Conservation (phyloP, 306 rosid species). For the Hippophae rhamnoides region DNA sequence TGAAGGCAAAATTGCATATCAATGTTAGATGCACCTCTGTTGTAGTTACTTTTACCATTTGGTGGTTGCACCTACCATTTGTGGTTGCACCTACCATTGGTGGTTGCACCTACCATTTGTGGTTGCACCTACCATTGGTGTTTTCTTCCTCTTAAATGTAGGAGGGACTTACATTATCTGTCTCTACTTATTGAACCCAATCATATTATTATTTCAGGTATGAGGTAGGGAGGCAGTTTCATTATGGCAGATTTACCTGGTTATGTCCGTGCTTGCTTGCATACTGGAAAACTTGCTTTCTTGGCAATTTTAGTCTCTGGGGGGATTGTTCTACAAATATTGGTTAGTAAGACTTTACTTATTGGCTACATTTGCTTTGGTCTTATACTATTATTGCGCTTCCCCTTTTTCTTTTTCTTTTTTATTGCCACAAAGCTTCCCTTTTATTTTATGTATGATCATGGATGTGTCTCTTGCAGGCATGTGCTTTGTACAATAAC, state of each 20-base stretch:
- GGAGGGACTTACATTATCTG: too few relatives aligned
- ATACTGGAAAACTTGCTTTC: constrained; percentile 59
- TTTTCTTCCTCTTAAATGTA: too few relatives aligned
- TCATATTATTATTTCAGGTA: constrained; percentile 28
- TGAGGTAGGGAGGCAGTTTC: constrained; percentile 37
- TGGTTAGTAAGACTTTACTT: constrained; percentile 46
- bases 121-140: too few relatives aligned
- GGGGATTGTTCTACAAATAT: constrained; percentile 76
- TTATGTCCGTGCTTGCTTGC: constrained; percentile 54
- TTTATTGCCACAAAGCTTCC: not conserved
- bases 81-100: too few relatives aligned
- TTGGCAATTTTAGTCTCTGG: constrained; percentile 81
- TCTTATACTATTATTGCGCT: not conserved
- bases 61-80: too few relatives aligned
- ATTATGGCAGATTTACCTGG: constrained; percentile 76
- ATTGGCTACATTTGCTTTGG: constrained; percentile 2
- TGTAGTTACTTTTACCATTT: too few relatives aligned
- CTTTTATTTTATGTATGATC: not conserved
- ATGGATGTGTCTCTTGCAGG: constrained; percentile 39
- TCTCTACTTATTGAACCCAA: constrained; percentile 2
- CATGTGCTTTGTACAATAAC: constrained; percentile 82
- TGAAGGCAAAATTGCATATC: too few relatives aligned
- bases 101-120: too few relatives aligned
- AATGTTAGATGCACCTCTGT: too few relatives aligned
- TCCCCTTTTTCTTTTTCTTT: not conserved